Percentiles rank a stretch among this genome's conserved stretches.
Conservation (phyloP, 371 early-diverging fungal species). For the Capillidium rhysosporum region DNA sequence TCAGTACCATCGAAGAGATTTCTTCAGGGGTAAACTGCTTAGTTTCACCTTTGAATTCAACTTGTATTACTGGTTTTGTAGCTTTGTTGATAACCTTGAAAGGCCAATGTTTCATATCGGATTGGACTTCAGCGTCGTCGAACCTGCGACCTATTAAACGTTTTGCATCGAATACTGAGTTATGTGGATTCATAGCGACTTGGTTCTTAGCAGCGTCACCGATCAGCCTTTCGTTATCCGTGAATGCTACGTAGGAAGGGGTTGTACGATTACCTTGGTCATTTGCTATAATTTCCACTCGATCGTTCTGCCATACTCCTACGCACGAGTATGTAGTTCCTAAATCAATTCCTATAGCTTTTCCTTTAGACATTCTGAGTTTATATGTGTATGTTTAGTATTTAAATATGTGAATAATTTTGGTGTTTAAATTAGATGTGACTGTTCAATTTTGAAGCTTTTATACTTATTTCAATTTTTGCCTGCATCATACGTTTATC, state of each 20-base stretch:
- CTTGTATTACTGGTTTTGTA: constrained; percentile 61
- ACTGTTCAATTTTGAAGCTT: too few relatives aligned
- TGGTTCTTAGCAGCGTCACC: constrained; percentile 76
- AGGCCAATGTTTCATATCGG: constrained; percentile 79
- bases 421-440: too few relatives aligned
- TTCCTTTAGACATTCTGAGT: too few relatives aligned
- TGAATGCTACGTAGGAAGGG: constrained; percentile 74
- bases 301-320: constrained; percentile 92
- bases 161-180: constrained; percentile 89
- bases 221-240: constrained; percentile 64
- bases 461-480: too few relatives aligned
- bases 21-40: constrained; percentile 91
- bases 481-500: too few relatives aligned
- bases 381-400: too few relatives aligned
- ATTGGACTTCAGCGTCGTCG: constrained; percentile 60
- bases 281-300: constrained; percentile 80
- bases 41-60: constrained; percentile 64
- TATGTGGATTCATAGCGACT: constrained; percentile 55
- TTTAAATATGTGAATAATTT: too few relatives aligned
- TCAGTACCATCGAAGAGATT: constrained; percentile 84
- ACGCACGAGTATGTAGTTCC: constrained; percentile 99
- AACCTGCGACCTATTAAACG: constrained; percentile 80
- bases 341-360: constrained; percentile 75
- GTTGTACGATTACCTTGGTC: constrained; percentile 67
- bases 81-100: constrained; percentile 64